Evolutionary conservation across 192 early-diverging fungal species (phyloP), one percentile per base, ranked within the genome.

Genomic region (Backusella tuberculispora): DNA sequence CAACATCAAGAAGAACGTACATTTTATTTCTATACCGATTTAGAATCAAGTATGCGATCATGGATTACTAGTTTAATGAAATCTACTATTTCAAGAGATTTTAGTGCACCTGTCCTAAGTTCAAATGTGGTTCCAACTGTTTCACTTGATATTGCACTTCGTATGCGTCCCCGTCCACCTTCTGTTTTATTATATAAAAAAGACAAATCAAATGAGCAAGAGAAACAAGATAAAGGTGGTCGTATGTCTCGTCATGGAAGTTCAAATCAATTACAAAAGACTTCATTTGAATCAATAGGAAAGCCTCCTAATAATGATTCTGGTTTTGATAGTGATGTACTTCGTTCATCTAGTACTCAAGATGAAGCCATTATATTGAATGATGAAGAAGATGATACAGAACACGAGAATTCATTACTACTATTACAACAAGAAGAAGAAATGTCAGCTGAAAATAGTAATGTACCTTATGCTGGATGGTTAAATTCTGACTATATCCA

Each of bases 41-140:
- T 80, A 21, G 83, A 85, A 43, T 73, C 56, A 3, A 82, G 76
- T 21, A 80, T 87, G 75, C 81, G 77, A 46, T 81, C 80, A 10
- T 90, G 89, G 89, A 80, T 90, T 43, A 88, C 84, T 42, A 83
- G 84, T 3, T 65, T 90, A 50, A 86, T 89, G 81, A 90, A 90
- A 74, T 85, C 87, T 17, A 90, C 89, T 0, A 90, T 90, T 67
- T 78, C 82, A 19, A 80, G 88, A 13, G 88, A 89, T 46, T 80
- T 82, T 42, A 69, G 44, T 19, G 86, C 87, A 0, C 89, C 87
- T 29, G 85, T 90, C 6, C 74, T 87, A 13, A 86, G 86, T 4
- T 90, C 89, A 14, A 86, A 83, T 53, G 84, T 83, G 41, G 84
- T 90, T 43, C 78, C 76, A 2, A 90, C 89, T 0, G 79, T 90